A percentile compares a stretch with the other conserved stretches of the same genome.
phyloP scores from a whole-genome alignment of 2,329 filamentous ascomycete species.

The Aspergillus hortae region DNA sequence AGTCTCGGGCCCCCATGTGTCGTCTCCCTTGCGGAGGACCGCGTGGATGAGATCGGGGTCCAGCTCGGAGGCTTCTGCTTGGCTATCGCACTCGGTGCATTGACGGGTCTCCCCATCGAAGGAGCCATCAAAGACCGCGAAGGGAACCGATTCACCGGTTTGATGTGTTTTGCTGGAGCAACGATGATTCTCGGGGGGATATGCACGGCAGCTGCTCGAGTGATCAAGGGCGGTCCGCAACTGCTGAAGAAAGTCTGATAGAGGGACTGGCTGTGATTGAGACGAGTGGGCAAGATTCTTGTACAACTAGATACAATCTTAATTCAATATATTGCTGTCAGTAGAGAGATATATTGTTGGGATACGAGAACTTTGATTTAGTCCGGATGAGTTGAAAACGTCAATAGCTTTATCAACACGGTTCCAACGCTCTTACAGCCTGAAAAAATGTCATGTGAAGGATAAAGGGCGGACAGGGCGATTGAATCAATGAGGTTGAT shows the following conservation, averaged over 20 bases:
- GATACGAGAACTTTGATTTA: too few species aligned
- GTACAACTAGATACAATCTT: too few species aligned
- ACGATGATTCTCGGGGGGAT: not conserved
- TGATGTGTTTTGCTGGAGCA: not conserved
- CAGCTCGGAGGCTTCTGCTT: not conserved
- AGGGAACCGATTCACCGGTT: not conserved
- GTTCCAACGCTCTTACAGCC: too few species aligned
- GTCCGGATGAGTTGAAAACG: too few species aligned
- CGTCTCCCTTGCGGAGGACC: not conserved
- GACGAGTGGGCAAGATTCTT: too few species aligned
- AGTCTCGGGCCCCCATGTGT: not conserved
- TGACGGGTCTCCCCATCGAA: not conserved
- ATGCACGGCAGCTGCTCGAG: not conserved
- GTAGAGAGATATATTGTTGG: too few species aligned
- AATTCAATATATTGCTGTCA: too few species aligned
- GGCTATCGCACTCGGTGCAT: not conserved
- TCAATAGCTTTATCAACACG: too few species aligned
- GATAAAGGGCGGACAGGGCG: too few species aligned
- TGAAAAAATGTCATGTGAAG: too few species aligned
- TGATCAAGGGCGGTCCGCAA: not conserved
- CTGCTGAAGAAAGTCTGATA: not conserved
- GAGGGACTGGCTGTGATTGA: too few species aligned
- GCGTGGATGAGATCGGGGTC: not conserved
- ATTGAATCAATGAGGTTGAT: too few species aligned
- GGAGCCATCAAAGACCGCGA: not conserved